Evolutionary conservation across 1,284 basidiomycete genomes (phyloP), one percentile per base, ranked within the genome.

Genomic region (Cutaneotrichosporon sp.): DNA sequence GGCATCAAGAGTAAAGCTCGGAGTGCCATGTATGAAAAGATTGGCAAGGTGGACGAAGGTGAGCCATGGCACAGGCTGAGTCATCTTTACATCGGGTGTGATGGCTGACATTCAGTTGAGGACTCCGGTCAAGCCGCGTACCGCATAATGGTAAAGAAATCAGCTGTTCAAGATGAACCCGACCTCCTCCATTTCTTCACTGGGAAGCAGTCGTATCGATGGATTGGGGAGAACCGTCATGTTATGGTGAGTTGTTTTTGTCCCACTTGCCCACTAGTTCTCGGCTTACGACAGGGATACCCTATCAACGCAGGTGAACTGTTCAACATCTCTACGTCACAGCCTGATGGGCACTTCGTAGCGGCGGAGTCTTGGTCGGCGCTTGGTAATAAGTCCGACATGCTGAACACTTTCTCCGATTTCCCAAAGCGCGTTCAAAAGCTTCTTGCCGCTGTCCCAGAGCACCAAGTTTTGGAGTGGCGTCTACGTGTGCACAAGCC

Each of bases 111-210:
- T 3, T 14, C 46, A 65, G 68, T 70, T 17, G 66, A 64, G 48
- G 70, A 69, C 54, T 74, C 71, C 0, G 74, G 74, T 5, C 70
- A 74, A 56, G 74, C 74, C 0, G 71, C 72, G 1, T 76, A 76
- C 57, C 70, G 74, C 4, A 68, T 75, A 45, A 56, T 75, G 27
- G 57, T 75, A 7, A 57, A 58, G 14, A 55, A 70, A 11, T 53
- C 56, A 1, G 59, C 61, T 26, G 64, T 69, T 27, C 57, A 62
- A 26, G 56, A 66, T 20, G 68, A 75, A 47, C 68, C 70, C 7
- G 67, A 75, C 39, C 60, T 75, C 8, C 53, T 71, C 9, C 58
- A 55, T 9, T 61, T 75, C 45, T 65, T 75, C 41, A 60, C 63
- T 9, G 58, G 60, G 11, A 60, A 62, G n/a, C 60, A 62, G 25